Percentiles rank a stretch among this genome's conserved stretches.
phyloP scores from a whole-genome alignment of 495 filamentous ascomycete genomes.

The Talaromyces liani region DNA sequence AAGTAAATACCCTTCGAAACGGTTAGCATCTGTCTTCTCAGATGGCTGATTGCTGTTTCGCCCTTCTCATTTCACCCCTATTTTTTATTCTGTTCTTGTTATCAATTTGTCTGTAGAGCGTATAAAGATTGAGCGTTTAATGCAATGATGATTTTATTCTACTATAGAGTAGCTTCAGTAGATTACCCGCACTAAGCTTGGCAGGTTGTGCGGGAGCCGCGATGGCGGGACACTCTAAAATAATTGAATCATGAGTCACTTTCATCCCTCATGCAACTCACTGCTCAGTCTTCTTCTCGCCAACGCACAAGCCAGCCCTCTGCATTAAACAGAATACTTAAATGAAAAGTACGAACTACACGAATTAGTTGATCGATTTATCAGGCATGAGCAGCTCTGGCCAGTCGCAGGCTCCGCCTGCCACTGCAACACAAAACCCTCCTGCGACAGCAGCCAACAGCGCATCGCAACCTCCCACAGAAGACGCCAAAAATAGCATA shows the following conservation, averaged over 20 bases:
- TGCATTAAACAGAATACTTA: no score
- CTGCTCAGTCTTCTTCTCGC: background rate
- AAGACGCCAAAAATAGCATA: background rate
- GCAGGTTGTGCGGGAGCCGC: background rate
- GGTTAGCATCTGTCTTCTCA: background rate
- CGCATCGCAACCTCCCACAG: background rate
- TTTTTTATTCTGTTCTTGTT: slow-evolving; percentile 15
- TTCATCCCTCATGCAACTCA: background rate
- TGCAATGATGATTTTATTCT: background rate
- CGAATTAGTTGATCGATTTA: background rate
- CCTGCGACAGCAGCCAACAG: background rate
- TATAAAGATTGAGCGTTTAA: background rate
- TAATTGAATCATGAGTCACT: background rate
- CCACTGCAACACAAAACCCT: background rate
- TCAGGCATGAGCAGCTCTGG: slow-evolving; percentile 2
- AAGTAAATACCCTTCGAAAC: slow-evolving; percentile 8
- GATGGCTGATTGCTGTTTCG: slow-evolving; percentile 3
- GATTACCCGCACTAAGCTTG: background rate
- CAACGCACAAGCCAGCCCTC: background rate
- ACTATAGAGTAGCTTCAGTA: no score
- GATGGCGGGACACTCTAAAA: background rate
- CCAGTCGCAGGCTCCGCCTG: slow-evolving; percentile 1
- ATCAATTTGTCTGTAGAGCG: slow-evolving; percentile 14
- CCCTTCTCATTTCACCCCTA: slow-evolving; percentile 8
- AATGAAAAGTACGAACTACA: no score